Conservation (phyloP, 1,139 yeast species). For the Diutina pseudorugosa region DNA sequence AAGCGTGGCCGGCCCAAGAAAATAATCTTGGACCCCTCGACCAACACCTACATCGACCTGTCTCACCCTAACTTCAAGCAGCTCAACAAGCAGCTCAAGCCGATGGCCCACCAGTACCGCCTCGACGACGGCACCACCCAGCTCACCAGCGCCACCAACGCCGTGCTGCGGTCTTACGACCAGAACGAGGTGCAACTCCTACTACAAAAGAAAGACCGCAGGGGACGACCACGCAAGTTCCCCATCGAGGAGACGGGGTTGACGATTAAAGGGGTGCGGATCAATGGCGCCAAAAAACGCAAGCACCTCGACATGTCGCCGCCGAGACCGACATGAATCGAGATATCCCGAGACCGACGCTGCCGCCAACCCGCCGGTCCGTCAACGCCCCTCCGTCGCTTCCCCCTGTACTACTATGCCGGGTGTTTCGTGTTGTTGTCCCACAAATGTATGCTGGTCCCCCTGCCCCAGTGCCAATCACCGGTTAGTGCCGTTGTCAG, state of each 20-base stretch:
- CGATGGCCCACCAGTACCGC: slow-evolving; percentile 1
- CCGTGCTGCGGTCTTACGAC: slow-evolving; percentile 5
- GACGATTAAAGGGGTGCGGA: slow-evolving; percentile 33
- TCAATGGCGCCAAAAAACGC: slow-evolving; percentile 24
- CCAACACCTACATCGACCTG: slow-evolving; percentile 31
- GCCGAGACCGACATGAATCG: background rate
- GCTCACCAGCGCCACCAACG: background rate
- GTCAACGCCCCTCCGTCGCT: too few relatives aligned
- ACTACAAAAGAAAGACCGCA: slow-evolving; percentile 27
- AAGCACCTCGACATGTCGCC: slow-evolving; percentile 7
- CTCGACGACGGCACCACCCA: slow-evolving; percentile 4
- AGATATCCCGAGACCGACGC: too few relatives aligned
- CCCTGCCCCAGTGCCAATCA: too few relatives aligned
- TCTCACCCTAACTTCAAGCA: slow-evolving; percentile 32
- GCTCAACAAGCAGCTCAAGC: slow-evolving; percentile 23
- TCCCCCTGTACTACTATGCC: too few relatives aligned
- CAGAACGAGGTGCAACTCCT: slow-evolving; percentile 28
- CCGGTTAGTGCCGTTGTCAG: background rate
- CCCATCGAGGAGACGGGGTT: slow-evolving; percentile 38
- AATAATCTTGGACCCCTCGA: slow-evolving; percentile 28
- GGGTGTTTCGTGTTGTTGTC: too few relatives aligned
- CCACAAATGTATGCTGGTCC: too few relatives aligned
- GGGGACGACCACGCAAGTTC: slow-evolving; percentile 43
- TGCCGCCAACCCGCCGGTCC: too few relatives aligned
- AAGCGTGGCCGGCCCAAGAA: slow-evolving; percentile 36